phyloP scores from a whole-genome alignment of 805 yeast species.

The Saccharomycopsis oosterbeekiorum region DNA sequence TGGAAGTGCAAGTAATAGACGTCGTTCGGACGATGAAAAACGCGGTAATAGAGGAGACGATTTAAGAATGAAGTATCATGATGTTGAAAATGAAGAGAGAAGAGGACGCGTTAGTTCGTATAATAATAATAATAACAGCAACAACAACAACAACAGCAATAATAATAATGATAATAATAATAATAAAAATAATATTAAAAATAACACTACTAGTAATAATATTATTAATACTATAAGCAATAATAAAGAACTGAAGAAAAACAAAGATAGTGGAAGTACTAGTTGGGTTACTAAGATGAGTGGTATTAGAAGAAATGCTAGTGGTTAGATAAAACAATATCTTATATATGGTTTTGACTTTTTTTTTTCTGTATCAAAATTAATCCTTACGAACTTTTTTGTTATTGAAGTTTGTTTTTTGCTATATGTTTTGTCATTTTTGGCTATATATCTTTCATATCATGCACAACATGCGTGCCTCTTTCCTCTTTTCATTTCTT shows the following conservation, averaged over 20 bases:
- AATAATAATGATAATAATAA: neutral
- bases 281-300: neutral
- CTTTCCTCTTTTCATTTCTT: too few relatives aligned
- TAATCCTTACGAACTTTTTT: too few relatives aligned
- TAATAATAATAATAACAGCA: neutral
- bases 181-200: too few relatives aligned
- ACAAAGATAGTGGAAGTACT: neutral
- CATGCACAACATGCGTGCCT: too few relatives aligned
- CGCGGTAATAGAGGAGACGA: slow-evolving; percentile 3
- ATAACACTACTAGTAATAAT: too few relatives aligned
- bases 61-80: slow-evolving; percentile 14
- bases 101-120: neutral
- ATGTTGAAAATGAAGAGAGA: neutral
- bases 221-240: too few relatives aligned
- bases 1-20: neutral
- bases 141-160: neutral
- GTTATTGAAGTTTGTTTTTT: too few relatives aligned
- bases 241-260: neutral
- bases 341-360: neutral
- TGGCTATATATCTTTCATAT: too few relatives aligned
- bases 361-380: too few relatives aligned
- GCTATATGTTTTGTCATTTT: too few relatives aligned
- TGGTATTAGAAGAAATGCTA: neutral
- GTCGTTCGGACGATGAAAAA: neutral
- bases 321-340: neutral